Percentiles rank a stretch among this genome's conserved stretches.
Evolutionary conservation across 768 basidiomycete species (phyloP).

Genomic region (Hericium erinaceus): DNA sequence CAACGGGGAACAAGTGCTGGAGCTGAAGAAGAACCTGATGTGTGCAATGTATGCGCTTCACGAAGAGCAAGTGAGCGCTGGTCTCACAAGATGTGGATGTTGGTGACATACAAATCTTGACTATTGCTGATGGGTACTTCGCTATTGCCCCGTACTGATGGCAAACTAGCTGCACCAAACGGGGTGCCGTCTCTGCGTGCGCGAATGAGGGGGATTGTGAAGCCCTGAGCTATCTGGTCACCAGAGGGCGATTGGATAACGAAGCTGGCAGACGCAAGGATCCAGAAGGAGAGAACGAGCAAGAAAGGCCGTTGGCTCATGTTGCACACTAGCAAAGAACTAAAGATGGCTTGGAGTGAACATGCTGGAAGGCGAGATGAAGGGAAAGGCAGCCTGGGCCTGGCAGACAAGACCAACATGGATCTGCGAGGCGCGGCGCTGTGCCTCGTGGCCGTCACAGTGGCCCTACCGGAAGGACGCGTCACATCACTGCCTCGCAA

Average conservation of each 20-base stretch:
- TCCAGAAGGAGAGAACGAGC: no score
- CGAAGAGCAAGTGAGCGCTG: neutral
- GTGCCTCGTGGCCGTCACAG: slow-evolving; percentile 1
- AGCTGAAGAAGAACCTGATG: slow-evolving; percentile 21
- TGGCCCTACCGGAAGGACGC: neutral
- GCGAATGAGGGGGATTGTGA: neutral
- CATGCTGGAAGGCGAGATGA: neutral
- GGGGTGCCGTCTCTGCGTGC: neutral
- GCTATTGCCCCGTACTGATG: neutral
- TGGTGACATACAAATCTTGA: slow-evolving; percentile 18
- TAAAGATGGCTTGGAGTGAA: neutral
- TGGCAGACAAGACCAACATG: neutral
- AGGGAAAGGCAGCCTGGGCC: neutral
- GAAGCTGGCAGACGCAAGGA: neutral
- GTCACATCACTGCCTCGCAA: slow-evolving; percentile 12
- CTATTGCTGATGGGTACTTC: slow-evolving; percentile 11
- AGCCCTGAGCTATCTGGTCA: neutral
- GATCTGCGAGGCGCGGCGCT: neutral
- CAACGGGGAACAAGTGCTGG: neutral
- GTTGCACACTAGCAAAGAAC: neutral
- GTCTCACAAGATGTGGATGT: neutral
- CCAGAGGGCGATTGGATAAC: neutral
- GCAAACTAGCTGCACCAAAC: no score
- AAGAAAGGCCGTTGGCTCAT: no score
- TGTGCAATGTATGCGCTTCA: slow-evolving; percentile 33